Conservation (phyloP, 2,329 filamentous ascomycete species). For the Dendryphion nanum region DNA sequence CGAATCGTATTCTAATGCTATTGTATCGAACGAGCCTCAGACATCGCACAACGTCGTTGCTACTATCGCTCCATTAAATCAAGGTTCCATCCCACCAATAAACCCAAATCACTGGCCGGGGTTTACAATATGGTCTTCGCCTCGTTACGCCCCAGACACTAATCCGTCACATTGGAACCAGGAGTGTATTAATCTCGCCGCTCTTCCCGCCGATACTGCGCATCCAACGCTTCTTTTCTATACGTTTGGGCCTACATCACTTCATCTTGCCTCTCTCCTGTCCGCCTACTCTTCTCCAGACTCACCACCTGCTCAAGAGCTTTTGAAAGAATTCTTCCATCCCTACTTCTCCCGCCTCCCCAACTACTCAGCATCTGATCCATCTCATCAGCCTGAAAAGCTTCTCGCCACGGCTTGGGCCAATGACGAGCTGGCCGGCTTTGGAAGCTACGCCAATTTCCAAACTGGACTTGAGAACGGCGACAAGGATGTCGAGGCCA, state of each 20-base stretch:
- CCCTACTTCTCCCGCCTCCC: conserved; percentile 79
- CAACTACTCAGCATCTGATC: conserved; percentile 55
- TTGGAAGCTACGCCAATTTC: conserved; percentile 84
- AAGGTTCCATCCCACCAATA: conserved; percentile 16
- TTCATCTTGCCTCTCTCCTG: conserved; percentile 28
- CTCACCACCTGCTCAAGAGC: conserved; percentile 42
- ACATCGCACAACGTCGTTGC: conserved; percentile 32
- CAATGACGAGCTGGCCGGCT: conserved; percentile 73
- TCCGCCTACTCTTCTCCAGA: conserved; percentile 36
- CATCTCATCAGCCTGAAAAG: conserved; percentile 61
- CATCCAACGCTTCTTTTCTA: conserved; percentile 89
- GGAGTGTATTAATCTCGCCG: conserved; percentile 74
- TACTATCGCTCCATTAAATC: conserved; percentile 37
- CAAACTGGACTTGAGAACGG: conserved; percentile 70
- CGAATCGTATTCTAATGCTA: conserved; percentile 2
- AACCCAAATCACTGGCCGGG: conserved; percentile 52
- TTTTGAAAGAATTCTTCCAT: conserved; percentile 65
- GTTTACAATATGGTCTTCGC: conserved; percentile 75
- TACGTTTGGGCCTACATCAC: conserved; percentile 57
- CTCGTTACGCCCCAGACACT: conserved; percentile 62
- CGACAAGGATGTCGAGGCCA: conserved; percentile 67
- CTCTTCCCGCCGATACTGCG: conserved; percentile 55
- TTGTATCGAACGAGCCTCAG: neutral
- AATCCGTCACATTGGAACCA: conserved; percentile 69
- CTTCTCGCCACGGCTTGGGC: conserved; percentile 76